phyloP scores from a whole-genome alignment of 2,329 filamentous ascomycete species.

The Colletotrichum sp. region DNA sequence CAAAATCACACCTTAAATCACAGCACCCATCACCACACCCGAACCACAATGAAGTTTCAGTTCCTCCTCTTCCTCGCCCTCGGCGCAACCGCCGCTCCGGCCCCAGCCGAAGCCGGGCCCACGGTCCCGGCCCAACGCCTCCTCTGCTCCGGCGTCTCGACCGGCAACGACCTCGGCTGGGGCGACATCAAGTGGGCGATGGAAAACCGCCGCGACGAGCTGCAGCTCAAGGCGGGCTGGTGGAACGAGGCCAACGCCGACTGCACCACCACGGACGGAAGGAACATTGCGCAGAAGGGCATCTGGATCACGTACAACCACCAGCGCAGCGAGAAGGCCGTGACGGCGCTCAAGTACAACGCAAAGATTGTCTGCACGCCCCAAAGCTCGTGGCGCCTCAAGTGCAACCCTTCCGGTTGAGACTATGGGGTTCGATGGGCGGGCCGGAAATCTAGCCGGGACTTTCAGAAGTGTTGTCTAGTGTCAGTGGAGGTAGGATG shows the following conservation, averaged over 20 bases:
- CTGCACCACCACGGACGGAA: not conserved
- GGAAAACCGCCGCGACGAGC: not conserved
- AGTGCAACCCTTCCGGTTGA: not conserved
- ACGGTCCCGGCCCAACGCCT: not conserved
- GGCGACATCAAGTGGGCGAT: not conserved
- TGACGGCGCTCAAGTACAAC: not conserved
- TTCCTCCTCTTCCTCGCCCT: not conserved
- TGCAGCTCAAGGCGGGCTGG: not conserved
- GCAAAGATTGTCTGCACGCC: not conserved
- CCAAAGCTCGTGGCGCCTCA: not conserved
- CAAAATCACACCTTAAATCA: not conserved
- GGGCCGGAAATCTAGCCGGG: too few relatives aligned
- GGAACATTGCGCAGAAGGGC: not conserved
- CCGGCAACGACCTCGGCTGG: not conserved
- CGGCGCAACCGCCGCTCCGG: not conserved
- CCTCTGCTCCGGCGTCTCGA: not conserved
- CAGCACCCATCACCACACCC: not conserved
- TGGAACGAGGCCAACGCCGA: not conserved
- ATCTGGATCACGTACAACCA: not conserved
- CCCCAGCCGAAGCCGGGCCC: not conserved
- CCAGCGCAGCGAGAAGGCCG: not conserved
- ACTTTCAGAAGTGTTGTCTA: too few relatives aligned
- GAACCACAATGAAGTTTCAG: not conserved
- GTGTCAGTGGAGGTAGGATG: too few relatives aligned
- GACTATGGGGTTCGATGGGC: not conserved